phyloP scores from a whole-genome alignment of 768 basidiomycete genomes.

The Terana coerulea region DNA sequence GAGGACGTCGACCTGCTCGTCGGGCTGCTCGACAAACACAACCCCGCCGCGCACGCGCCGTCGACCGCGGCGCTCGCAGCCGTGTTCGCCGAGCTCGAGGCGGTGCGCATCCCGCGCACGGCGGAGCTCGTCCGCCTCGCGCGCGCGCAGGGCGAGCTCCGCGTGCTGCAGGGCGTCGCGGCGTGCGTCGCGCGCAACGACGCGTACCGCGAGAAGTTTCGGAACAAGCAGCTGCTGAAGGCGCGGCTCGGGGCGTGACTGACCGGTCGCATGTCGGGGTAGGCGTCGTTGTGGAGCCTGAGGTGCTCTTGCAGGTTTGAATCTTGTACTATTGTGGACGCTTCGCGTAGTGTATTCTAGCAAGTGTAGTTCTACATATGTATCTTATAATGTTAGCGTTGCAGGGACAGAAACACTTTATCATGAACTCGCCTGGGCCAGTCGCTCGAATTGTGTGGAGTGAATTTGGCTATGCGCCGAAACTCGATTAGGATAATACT shows the following conservation, averaged over 20 bases:
- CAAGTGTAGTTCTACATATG: no score
- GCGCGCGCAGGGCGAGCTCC: slow-evolving; percentile 30
- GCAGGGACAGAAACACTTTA: no score
- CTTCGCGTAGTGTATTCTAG: no score
- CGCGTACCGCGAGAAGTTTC: slow-evolving; percentile 15
- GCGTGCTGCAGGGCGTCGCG: slow-evolving; percentile 31
- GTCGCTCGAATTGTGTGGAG: no score
- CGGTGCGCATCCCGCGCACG: slow-evolving; percentile 32
- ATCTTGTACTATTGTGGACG: no score
- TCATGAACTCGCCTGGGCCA: no score
- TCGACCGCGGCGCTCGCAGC: slow-evolving; percentile 25
- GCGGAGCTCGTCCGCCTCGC: slow-evolving; percentile 33
- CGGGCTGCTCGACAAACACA: slow-evolving; percentile 30
- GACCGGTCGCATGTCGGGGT: no score
- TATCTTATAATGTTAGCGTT: no score
- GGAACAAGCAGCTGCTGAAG: neutral
- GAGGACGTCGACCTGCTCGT: slow-evolving; percentile 38
- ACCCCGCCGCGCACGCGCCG: slow-evolving; percentile 23
- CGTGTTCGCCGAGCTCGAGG: slow-evolving; percentile 34
- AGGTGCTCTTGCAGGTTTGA: no score
- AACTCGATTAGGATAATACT: no score
- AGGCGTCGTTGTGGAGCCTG: no score
- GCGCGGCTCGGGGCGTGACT: neutral
- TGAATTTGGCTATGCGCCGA: no score
- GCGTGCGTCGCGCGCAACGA: slow-evolving; percentile 29